Evolutionary conservation across 1,284 basidiomycete genomes (phyloP).

Genomic region (Fistulina hepatica): DNA sequence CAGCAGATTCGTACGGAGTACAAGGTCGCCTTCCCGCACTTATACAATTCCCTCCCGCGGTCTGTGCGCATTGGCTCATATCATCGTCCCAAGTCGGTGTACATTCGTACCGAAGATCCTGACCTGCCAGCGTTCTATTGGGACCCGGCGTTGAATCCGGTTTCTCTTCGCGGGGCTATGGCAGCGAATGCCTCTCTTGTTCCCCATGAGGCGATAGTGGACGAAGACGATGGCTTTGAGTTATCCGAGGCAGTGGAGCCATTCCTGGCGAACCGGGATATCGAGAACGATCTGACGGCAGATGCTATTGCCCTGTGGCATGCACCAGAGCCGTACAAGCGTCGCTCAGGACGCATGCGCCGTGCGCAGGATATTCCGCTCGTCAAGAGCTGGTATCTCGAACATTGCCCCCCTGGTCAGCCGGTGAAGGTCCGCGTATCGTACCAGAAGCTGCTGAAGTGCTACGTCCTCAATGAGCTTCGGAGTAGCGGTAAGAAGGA

Average conservation of each 20-base stretch:
- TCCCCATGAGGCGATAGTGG: constrained; percentile 83
- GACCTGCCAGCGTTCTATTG: constrained; percentile 99
- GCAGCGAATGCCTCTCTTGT: constrained; percentile 77
- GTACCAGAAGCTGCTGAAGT: constrained; percentile 97
- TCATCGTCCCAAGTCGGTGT: constrained; percentile 94
- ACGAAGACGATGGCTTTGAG: constrained; percentile 78
- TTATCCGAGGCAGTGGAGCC: constrained; percentile 75
- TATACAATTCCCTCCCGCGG: constrained; percentile 97
- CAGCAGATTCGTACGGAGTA: constrained; percentile 99
- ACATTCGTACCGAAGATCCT: constrained; percentile 97
- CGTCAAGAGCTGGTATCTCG: constrained; percentile 96
- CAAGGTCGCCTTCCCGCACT: constrained; percentile 97
- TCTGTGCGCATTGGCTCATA: constrained; percentile 90
- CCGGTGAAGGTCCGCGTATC: constrained; percentile 98
- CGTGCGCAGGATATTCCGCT: constrained; percentile 93
- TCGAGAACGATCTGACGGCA: constrained; percentile 89
- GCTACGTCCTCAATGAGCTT: constrained; percentile 91
- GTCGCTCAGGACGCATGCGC: constrained; percentile 86
- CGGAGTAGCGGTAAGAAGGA: constrained; percentile 80
- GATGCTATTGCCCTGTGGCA: constrained; percentile 98
- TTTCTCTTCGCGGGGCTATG: constrained; percentile 77
- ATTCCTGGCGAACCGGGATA: constrained; percentile 72
- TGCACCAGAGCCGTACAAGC: constrained; percentile 94
- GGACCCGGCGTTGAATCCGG: constrained; percentile 95
- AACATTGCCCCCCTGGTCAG: constrained; percentile 94